phyloP scores from a whole-genome alignment of 768 basidiomycete genomes.

The Xerocomellus amylosporus region DNA sequence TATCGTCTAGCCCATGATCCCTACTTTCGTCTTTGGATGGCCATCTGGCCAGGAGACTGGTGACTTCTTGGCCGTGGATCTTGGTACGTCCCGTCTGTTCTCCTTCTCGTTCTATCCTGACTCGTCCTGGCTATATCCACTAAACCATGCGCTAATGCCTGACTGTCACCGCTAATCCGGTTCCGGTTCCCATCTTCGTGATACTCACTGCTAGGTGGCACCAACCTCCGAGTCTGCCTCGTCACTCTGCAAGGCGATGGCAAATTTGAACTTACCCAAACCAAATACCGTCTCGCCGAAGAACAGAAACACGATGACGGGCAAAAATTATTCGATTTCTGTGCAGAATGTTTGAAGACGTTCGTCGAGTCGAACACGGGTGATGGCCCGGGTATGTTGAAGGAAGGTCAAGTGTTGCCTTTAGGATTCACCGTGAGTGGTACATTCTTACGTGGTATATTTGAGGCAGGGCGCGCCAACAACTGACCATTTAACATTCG shows the following conservation, averaged over 20 bases:
- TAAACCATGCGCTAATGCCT: not conserved
- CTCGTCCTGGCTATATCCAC: not conserved
- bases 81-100: constrained; percentile 51
- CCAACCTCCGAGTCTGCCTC: constrained; percentile 97
- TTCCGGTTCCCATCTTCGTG: not conserved
- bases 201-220: constrained; percentile 60
- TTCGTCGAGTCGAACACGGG: constrained; percentile 78
- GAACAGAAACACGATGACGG: constrained; percentile 99
- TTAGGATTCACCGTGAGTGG: constrained; percentile 90
- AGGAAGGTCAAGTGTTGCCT: constrained; percentile 61
- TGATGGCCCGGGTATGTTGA: constrained; percentile 45
- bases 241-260: constrained; percentile 89
- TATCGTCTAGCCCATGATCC: constrained; percentile 79
- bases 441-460: not conserved
- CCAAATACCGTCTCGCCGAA: constrained; percentile 94
- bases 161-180: not conserved
- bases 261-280: constrained; percentile 96
- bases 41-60: constrained; percentile 88
- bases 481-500: constrained; percentile 3
- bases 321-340: constrained; percentile 94
- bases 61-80: constrained; percentile 86
- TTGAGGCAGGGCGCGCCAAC: not conserved
- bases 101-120: not conserved
- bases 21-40: constrained; percentile 96
- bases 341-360: constrained; percentile 86